phyloP scores from a whole-genome alignment of 352 stramenopile genomes.

The Phytophthora idaei region DNA sequence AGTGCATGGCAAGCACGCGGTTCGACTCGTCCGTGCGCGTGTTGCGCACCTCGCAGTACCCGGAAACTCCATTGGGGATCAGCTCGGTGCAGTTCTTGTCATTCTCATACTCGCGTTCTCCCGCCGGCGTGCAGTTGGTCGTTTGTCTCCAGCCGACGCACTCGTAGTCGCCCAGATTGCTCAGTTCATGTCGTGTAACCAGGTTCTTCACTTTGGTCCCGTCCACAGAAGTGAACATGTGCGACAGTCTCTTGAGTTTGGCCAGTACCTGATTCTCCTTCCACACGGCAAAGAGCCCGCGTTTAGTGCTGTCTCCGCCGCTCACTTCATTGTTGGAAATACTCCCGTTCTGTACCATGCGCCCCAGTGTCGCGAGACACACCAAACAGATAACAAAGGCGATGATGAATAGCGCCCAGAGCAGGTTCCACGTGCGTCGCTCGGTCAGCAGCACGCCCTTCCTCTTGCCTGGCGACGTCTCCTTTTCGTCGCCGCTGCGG shows the following conservation, averaged over 20 bases:
- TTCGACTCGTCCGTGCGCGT: constrained; percentile 39
- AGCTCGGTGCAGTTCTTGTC: constrained; percentile 51
- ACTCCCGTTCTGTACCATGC: constrained; percentile 50
- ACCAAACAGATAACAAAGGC: constrained; percentile 55
- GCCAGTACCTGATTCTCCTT: constrained; percentile 47
- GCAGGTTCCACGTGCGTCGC: constrained; percentile 48
- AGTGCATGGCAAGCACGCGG: constrained; percentile 68
- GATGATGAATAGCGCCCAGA: constrained; percentile 52
- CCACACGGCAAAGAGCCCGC: constrained; percentile 46
- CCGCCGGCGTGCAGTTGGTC: constrained; percentile 49
- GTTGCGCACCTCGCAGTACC: constrained; percentile 67
- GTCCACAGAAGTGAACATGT: constrained; percentile 45
- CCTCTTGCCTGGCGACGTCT: constrained; percentile 4
- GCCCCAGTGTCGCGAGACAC: constrained; percentile 54
- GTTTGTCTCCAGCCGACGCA: constrained; percentile 68
- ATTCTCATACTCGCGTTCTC: constrained; percentile 39
- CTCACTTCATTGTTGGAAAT: constrained; percentile 54
- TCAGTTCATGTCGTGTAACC: constrained; percentile 24
- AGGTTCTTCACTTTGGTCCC: constrained; percentile 27
- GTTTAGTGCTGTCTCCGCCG: constrained; percentile 23
- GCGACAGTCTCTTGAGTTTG: constrained; percentile 46
- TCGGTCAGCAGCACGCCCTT: constrained; percentile 21
- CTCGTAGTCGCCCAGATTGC: constrained; percentile 56
- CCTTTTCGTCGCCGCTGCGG: constrained; percentile 31
- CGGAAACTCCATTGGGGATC: constrained; percentile 45